Evolutionary conservation across 176 grass and related monocot species (phyloP).

Genomic region (Paspalum notatum): DNA sequence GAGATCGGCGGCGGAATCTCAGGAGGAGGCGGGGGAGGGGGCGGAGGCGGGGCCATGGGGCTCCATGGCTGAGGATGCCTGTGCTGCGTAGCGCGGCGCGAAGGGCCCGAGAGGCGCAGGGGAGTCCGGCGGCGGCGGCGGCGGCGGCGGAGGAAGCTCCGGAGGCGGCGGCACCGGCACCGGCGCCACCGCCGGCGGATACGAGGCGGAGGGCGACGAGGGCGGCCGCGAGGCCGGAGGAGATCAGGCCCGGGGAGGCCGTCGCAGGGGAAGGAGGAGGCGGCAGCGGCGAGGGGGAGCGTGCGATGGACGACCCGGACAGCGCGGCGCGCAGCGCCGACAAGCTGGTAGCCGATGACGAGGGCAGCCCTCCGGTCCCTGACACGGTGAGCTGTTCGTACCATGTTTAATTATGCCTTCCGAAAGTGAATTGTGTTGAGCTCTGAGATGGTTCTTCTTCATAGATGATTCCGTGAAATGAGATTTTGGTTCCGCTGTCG

Average conservation of each 20-base stretch:
- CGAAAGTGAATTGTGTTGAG: background rate
- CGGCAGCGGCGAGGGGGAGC: slow-evolving; percentile 35
- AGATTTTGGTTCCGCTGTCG: slow-evolving; percentile 21
- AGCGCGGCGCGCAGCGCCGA: slow-evolving; percentile 70
- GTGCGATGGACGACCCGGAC: slow-evolving; percentile 62
- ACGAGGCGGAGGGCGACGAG: slow-evolving; percentile 48
- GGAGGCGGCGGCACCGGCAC: slow-evolving; percentile 1
- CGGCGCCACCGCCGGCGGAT: slow-evolving; percentile 37
- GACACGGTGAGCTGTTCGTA: slow-evolving; percentile 65
- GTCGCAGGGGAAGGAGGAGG: slow-evolving; percentile 36
- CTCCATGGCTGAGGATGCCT: slow-evolving; percentile 80
- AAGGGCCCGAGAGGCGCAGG: slow-evolving; percentile 74
- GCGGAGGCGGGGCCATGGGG: slow-evolving; percentile 31
- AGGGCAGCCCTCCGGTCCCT: slow-evolving; percentile 69
- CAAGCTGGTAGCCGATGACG: slow-evolving; percentile 59
- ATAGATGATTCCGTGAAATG: background rate
- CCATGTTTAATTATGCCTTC: slow-evolving; percentile 6
- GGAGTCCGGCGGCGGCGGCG: slow-evolving; percentile 45
- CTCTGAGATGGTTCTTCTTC: background rate
- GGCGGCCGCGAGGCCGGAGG: slow-evolving; percentile 36
- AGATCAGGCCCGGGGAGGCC: slow-evolving; percentile 53
- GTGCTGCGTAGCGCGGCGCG: slow-evolving; percentile 65
- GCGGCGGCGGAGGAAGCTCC: background rate
- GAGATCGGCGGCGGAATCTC: slow-evolving; percentile 55
- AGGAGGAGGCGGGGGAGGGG: slow-evolving; percentile 17